Evolutionary conservation across 257 asterid genomes (phyloP), one percentile per base, ranked within the genome.

Genomic region (Catharanthus roseus): DNA sequence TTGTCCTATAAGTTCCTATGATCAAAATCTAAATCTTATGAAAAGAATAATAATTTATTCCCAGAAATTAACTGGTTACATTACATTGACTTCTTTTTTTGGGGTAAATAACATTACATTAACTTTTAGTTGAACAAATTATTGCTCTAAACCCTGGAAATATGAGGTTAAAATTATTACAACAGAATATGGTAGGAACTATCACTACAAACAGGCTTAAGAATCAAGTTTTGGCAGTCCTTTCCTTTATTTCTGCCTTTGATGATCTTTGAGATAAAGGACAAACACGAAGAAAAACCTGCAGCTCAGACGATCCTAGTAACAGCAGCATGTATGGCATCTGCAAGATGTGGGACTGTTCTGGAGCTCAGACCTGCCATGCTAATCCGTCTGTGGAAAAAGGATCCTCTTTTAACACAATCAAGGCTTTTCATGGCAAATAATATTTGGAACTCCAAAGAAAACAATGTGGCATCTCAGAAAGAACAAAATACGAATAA

Each of bases 281-380:
- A 19, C n/a, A 34, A 5, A 0, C 13, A 5, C 1, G 10, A 9
- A 11, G 45, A 12, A 56, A 26, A 4, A 10, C 13, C 19, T 2
- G 44, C 10, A 60, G 63, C 65, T 87, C 80, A 88, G 74, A 70
- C 78, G 23, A 44, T 44, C 60, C 76, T 79, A 24, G 96, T 86
- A 16, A 88, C 97, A 53, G 93, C 97, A 75, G 97, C 96, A 75
- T 91, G 97, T 70, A 95, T 91, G 1, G 99, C 99, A 78, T 91
- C 98, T 44, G 97, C 85, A 11, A 95, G 97, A 77, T 87, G 97
- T 74, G 99, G 93, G 69, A 91, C 97, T 33, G 96, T 91, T 77
- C 78, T 88, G 51, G 97, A 82, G 86, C 96, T 88, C 83, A 95
- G 81, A 24, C 99, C 99, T 21, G 99, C 99, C 96, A 90, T 93